phyloP scores from a whole-genome alignment of 148 eudicot genomes.

The Spergularia bocconei region DNA sequence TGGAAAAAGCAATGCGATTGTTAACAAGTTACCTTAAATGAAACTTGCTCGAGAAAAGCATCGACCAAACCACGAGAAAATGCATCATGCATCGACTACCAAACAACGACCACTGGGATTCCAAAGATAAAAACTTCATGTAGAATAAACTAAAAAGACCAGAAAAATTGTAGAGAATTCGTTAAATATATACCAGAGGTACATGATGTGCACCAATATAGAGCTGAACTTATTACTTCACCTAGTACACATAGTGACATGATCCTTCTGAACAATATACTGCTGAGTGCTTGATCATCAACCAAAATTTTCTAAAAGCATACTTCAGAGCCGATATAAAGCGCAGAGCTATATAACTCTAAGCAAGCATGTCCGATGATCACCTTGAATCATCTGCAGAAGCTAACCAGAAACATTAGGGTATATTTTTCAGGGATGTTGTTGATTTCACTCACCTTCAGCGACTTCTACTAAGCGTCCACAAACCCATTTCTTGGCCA shows the following conservation, averaged over 20 bases:
- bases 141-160: no score
- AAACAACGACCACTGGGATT: no score
- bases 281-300: not conserved
- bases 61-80: no score
- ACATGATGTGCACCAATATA: no score
- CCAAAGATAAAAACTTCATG: no score
- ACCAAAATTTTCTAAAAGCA: conserved; percentile 14
- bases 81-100: no score
- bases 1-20: no score
- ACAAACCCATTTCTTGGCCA: conserved; percentile 73
- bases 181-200: no score
- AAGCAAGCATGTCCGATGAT: not conserved
- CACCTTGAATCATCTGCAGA: not conserved
- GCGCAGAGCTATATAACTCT: not conserved
- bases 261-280: conserved; percentile 15
- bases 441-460: conserved; percentile 34
- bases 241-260: not conserved
- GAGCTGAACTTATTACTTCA: no score
- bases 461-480: conserved; percentile 80
- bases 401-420: not conserved
- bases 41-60: no score
- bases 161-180: no score
- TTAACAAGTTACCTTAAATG: no score
- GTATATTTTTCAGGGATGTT: not conserved
- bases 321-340: not conserved